Evolutionary conservation across 164 flowering plant genomes (phyloP).

Genomic region (Dillenia turbinata): DNA sequence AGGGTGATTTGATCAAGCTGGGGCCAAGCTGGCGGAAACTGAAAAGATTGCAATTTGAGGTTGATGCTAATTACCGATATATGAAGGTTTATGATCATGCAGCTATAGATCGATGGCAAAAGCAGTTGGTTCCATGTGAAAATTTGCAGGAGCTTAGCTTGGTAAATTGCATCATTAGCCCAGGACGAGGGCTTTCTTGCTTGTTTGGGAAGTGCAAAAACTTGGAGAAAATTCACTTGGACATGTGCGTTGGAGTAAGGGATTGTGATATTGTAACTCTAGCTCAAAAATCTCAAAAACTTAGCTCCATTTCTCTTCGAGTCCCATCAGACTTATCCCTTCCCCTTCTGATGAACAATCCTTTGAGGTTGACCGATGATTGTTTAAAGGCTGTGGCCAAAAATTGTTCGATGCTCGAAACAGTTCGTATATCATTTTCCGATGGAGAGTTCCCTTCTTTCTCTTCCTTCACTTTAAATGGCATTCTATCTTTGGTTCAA

Average conservation of each 20-base stretch:
- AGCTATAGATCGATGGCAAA: slow-evolving; percentile 68
- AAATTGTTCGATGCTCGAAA: slow-evolving; percentile 60
- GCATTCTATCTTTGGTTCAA: slow-evolving; percentile 46
- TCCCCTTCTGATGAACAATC: slow-evolving; percentile 41
- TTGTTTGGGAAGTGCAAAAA: slow-evolving; percentile 58
- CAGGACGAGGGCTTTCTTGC: slow-evolving; percentile 79
- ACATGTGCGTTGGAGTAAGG: slow-evolving; percentile 75
- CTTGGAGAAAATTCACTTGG: slow-evolving; percentile 68
- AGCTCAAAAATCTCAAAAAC: slow-evolving; percentile 52
- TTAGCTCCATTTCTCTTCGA: slow-evolving; percentile 55
- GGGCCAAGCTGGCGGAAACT: slow-evolving; percentile 64
- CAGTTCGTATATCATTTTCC: slow-evolving; percentile 56
- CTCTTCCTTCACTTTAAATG: slow-evolving; percentile 54
- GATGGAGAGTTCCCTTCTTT: slow-evolving; percentile 81
- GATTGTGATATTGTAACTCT: slow-evolving; percentile 61
- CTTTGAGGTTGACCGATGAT: slow-evolving; percentile 63
- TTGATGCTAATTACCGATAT: slow-evolving; percentile 65
- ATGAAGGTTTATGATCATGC: slow-evolving; percentile 64
- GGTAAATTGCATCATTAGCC: slow-evolving; percentile 67
- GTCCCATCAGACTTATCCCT: slow-evolving; percentile 67
- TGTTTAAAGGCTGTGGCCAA: slow-evolving; percentile 60
- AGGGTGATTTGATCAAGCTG: slow-evolving; percentile 68
- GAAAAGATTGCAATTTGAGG: slow-evolving; percentile 67
- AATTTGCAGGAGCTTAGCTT: slow-evolving; percentile 63
- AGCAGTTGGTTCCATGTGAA: slow-evolving; percentile 61